Conservation (phyloP, 1,139 yeast genomes). For the Zygoascus meyerae region DNA sequence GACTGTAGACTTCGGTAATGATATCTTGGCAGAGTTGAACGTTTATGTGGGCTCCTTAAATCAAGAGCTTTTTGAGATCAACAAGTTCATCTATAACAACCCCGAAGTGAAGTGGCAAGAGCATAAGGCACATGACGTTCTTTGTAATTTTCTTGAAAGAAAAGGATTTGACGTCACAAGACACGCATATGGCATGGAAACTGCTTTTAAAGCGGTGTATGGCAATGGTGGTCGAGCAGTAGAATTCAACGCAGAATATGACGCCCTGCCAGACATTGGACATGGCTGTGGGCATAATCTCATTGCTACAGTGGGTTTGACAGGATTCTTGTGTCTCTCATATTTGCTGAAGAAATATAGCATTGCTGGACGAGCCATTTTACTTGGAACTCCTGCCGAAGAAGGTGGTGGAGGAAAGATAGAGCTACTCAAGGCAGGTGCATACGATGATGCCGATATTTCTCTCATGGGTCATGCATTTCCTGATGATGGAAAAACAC, state of each 20-base stretch:
- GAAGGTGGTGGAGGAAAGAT: constrained; percentile 29
- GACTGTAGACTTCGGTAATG: background rate
- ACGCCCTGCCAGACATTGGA: constrained; percentile 26
- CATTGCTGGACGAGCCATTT: constrained; percentile 25
- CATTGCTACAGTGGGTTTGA: constrained; percentile 23
- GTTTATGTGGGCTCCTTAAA: background rate
- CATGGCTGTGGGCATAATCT: constrained; percentile 31
- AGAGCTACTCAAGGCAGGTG: constrained; percentile 24
- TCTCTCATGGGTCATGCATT: constrained; percentile 28
- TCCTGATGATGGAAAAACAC: background rate
- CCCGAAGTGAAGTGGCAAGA: constrained; percentile 13
- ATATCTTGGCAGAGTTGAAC: background rate
- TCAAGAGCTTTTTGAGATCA: constrained; percentile 9
- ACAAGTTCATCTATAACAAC: constrained; percentile 11
- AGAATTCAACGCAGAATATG: constrained; percentile 16
- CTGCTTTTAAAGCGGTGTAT: constrained; percentile 11
- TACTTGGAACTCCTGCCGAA: constrained; percentile 30
- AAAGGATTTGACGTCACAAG: constrained; percentile 12
- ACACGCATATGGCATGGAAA: constrained; percentile 15
- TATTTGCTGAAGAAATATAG: constrained; percentile 20
- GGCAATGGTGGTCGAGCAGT: constrained; percentile 11
- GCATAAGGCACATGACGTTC: constrained; percentile 12
- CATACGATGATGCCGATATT: constrained; percentile 23
- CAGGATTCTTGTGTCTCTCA: constrained; percentile 20
- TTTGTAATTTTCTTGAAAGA: constrained; percentile 11